Evolutionary conservation across 2,329 filamentous ascomycete genomes (phyloP).

Genomic region (Fusarium keratoplasticum): DNA sequence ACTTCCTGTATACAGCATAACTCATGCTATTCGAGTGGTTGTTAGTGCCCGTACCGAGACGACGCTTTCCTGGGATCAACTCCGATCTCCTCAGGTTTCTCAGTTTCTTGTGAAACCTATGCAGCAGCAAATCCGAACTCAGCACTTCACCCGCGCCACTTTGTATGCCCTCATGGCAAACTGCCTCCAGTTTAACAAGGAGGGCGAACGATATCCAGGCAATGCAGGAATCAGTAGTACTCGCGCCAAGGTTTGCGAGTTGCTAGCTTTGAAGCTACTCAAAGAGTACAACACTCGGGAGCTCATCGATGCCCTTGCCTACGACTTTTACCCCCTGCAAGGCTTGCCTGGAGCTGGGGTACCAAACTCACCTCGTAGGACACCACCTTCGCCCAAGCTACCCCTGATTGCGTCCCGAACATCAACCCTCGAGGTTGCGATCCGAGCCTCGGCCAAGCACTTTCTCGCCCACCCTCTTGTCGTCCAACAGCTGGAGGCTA

Average conservation of each 20-base stretch:
- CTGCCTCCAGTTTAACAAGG: conserved; percentile 91
- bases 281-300: conserved; percentile 91
- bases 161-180: conserved; percentile 94
- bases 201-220: conserved; percentile 82
- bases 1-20: conserved; percentile 89
- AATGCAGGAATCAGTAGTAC: conserved; percentile 88
- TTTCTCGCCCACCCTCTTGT: conserved; percentile 93
- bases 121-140: conserved; percentile 85
- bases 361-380: conserved; percentile 47
- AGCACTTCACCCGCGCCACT: conserved; percentile 87
- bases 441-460: conserved; percentile 90
- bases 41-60: conserved; percentile 90
- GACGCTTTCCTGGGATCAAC: conserved; percentile 92
- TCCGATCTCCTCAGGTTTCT: conserved; percentile 94
- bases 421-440: conserved; percentile 92
- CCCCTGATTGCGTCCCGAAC: conserved; percentile 76
- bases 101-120: conserved; percentile 97
- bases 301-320: conserved; percentile 92
- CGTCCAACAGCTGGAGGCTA: conserved; percentile 94
- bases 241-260: conserved; percentile 87
- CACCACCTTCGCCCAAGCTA: conserved; percentile 56
- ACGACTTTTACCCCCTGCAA: conserved; percentile 94
- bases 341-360: conserved; percentile 69
- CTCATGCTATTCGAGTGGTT: conserved; percentile 88
- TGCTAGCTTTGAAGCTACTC: conserved; percentile 88